Evolutionary conservation across 495 filamentous ascomycete genomes (phyloP), one percentile per base, ranked within the genome.

Genomic region (Aspergillus sparsus): DNA sequence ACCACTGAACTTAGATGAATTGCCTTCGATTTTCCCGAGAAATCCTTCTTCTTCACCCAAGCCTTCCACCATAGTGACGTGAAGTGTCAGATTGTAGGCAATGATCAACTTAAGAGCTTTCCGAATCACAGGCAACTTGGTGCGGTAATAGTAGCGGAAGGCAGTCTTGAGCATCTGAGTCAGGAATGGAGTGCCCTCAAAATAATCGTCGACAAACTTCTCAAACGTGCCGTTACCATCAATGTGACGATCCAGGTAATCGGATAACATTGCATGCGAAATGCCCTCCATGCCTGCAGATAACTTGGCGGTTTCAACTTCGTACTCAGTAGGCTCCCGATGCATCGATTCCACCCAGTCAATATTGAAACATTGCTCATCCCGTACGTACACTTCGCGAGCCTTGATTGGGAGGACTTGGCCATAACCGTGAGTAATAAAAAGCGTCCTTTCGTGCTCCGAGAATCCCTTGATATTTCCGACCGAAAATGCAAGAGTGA

Each of bases 391-490:
- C 18, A 97, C 91, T 71, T 96, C 92, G 41, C 92, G 90, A 51
- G 92, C 92, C 76, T 84, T 87, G 74, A 97, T 89, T 6, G 92
- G 92, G 54, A 97, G 79, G 51, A 88, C 86, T 69, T 93, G 89
- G 42, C 92, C 92, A 66, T 95, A 97, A 16, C 92, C 92, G 67
- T 97, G 92, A 3, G 89, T 92, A 65, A 93, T 89, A 79, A 87
- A 91, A 66, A 93, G 82, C 34, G 87, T 78, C 41, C 84, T 85
- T 74, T 96, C 92, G 55, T 88, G 83, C 49, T 86, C 83, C 21
- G 90, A 88, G 68, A 93, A 95, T 55, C 92, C 92, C 72, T 93
- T 96, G 77, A 97, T 93, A 68, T 97, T 96, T 68, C 87, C 91
- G 37, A 95, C 87, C 3, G 91, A 92, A 71, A 96, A 90, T 37